Evolutionary conservation across 331 rosid species (phyloP), one percentile per base, ranked within the genome.

Genomic region (Cydonia oblonga): DNA sequence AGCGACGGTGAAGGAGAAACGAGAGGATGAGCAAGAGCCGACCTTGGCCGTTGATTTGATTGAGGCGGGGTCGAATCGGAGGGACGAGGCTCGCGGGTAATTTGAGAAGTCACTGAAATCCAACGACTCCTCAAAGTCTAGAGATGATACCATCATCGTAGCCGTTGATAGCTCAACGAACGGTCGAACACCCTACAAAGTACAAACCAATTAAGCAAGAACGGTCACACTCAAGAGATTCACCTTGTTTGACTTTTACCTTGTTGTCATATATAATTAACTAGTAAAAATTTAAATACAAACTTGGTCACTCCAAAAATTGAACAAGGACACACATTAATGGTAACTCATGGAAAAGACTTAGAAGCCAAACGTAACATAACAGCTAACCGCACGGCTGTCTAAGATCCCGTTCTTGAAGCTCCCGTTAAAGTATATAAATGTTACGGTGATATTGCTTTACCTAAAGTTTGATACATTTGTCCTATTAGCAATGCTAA

Each of bases 1-100:
- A 7, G 97, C 86, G 5, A 96, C 99, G 13, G 97, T 90, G 85
- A 96, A 96, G 57, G 99, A 83, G 86, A 96, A 96, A 7, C 99
- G 96, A 0, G 99, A 91, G 4, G 99, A 96, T 4, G 99, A 85
- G 83, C 93, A 90, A 0, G 97, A 74, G 2, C 97, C 96, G 13
- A 90, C 75, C 88, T 86, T 95, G 20, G 84, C 83, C 81, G 93
- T 83, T 12, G 98, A 80, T 65, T 81, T 77, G 6, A 88, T 54
- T 0, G 87, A 80, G 8, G 97, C 69, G 0, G 79, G 79, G 13
- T 92, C 93, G 64, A 83, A 96, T 75, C 99, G 92, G 46, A 96
- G 91, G 79, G 99, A 91, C n/a, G 99, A 82, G 64, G 91, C 88
- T 70, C 96, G 86, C 0, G 96, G 90, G 56, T 90, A 91, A 5